Evolutionary conservation across 1,139 yeast species (phyloP), one percentile per base, ranked within the genome.

Genomic region (Scheffersomyces titani): DNA sequence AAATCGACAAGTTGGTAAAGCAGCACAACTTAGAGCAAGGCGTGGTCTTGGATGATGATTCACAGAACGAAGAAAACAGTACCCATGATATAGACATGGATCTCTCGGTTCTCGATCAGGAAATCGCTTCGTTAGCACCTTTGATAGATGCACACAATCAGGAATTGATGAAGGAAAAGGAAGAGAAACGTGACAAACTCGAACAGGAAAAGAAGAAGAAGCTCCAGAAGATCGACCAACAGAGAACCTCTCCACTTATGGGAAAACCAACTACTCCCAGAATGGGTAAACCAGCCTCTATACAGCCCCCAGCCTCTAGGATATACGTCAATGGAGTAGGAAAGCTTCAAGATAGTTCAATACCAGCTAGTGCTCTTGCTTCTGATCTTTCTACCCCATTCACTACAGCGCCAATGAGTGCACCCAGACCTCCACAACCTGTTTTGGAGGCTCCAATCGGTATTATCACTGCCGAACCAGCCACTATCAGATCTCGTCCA

Each of bases 251-350:
- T n/a, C 80, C 80, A 2, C 63, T 76, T 7, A 76, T 75, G 79
- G 81, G 81, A 0, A 76, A 74, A 55, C 76, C 78, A 3, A 72
- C 72, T 0, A 63, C 67, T 4, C 80, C 80, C 18, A 63, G 80
- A 56, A 77, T 77, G 81, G 82, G 82, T 1, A 76, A 75, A 55
- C 78, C 80, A 1, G 84, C 84, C n/a, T 72, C 81, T 18, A 78
- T 79, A 21, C 83, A 79, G 60, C 84, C 83, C 6, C 81, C 82
- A 3, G 70, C 79, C 13, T 74, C 78, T 53, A 66, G 80, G 53
- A 59, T 75, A 16, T 78, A 78, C 60, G 65, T 46, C 22, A 46
- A 46, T 46, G 49, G 49, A 19, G 49, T 22, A 19, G 49, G 49
- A 2, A 46, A 46, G 22, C 22, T 22, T 46, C 49, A 46, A 7